A percentile compares a stretch with the other conserved stretches of the same genome.
These are phyloP conservation scores for Ogataea siamensis DNA, from an alignment of 805 yeast species.

Conservation along the genomic window DNA sequence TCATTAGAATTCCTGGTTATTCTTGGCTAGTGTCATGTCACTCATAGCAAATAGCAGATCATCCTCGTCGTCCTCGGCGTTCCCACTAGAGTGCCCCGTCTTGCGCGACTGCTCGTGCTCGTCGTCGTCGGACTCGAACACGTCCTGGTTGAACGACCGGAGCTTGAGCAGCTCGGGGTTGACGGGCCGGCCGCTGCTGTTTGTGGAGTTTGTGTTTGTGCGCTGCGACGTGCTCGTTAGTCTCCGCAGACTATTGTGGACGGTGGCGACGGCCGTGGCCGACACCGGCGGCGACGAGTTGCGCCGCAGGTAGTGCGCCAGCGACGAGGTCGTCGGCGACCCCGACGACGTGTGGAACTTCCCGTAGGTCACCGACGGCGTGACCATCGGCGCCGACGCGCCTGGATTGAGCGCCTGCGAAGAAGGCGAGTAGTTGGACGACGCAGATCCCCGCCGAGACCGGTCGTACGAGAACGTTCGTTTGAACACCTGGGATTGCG, in stretches of 20 bases:
- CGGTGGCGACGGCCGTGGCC: conserved; percentile 12
- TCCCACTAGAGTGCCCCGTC: conserved; percentile 9
- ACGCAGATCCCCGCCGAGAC: conserved; percentile 22
- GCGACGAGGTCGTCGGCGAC: conserved; percentile 23
- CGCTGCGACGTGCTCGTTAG: conserved; percentile 19
- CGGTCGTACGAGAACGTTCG: conserved; percentile 16
- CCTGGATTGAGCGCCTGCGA: conserved; percentile 22
- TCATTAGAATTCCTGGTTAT: conserved; percentile 26
- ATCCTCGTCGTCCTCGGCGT: conserved; percentile 58
- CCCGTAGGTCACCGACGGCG: conserved; percentile 28
- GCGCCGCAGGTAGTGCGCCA: conserved; percentile 18
- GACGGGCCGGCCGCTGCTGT: conserved; percentile 15
- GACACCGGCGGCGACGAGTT: conserved; percentile 19
- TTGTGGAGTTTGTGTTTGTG: conserved; percentile 18
- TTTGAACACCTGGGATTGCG: conserved; percentile 16
- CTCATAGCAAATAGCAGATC: conserved; percentile 71
- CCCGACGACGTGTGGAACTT: conserved; percentile 18
- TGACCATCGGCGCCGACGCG: conserved; percentile 21
- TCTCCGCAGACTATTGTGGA: conserved; percentile 12
- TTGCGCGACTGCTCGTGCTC: conserved; percentile 20
- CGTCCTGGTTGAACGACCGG: conserved; percentile 33
- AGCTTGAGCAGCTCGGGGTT: conserved; percentile 30
- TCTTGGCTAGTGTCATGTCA: conserved; percentile 51
- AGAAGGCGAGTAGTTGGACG: conserved; percentile 27
- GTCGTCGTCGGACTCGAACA: conserved; percentile 35